Evolutionary conservation across 73 alveolate genomes (phyloP).

Genomic region (Tetrahymena thermophila): DNA sequence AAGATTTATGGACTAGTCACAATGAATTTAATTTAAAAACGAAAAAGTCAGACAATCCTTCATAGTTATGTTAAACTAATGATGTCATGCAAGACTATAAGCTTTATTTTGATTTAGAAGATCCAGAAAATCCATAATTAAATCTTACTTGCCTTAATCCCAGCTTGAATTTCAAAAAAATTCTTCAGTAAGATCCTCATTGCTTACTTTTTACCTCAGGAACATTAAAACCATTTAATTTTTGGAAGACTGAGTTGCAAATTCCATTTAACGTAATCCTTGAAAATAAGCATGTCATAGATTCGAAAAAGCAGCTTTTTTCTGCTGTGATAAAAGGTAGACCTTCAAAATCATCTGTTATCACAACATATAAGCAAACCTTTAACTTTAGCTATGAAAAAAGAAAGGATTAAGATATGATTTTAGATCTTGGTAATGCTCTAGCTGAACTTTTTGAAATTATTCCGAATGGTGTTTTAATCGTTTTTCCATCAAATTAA

Average conservation of each 20-base stretch:
- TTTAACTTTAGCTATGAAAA: conserved; percentile 61
- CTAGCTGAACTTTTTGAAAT: conserved; percentile 54
- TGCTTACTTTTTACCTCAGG: conserved; percentile 86
- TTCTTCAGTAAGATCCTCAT: conserved; percentile 41
- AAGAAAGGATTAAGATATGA: conserved; percentile 65
- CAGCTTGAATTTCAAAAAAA: conserved; percentile 74
- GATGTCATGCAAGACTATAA: background rate
- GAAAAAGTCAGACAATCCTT: background rate
- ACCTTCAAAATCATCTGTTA: conserved; percentile 11
- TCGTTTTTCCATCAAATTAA: conserved; percentile 85
- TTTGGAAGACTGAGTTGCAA: conserved; percentile 80
- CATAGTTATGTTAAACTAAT: background rate
- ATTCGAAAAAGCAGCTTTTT: conserved; percentile 61
- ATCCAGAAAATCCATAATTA: background rate
- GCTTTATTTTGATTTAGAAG: background rate
- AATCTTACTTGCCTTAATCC: conserved; percentile 75
- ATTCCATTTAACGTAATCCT: conserved; percentile 62
- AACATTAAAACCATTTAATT: conserved; percentile 83
- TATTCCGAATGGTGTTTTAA: conserved; percentile 88
- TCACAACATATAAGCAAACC: background rate
- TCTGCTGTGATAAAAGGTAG: conserved; percentile 54
- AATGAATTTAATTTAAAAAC: background rate
- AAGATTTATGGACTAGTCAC: background rate
- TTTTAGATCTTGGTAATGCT: conserved; percentile 65
- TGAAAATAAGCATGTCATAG: conserved; percentile 87